Evolutionary conservation across 2,329 filamentous ascomycete genomes (phyloP).

Genomic region (Verticillium tricorpus): DNA sequence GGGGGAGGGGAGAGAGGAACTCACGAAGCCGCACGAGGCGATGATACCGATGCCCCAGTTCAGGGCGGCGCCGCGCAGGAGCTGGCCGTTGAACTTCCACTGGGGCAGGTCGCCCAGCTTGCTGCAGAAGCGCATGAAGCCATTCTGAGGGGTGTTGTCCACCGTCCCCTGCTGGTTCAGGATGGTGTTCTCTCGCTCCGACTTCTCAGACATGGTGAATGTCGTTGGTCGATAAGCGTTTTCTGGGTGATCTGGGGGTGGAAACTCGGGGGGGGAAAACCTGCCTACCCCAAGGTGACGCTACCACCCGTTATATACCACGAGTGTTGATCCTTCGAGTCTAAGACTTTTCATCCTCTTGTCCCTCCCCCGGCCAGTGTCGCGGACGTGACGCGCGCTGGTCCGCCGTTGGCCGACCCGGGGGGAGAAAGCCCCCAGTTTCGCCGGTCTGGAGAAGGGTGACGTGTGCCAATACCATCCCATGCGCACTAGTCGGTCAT

Average conservation of each 20-base stretch:
- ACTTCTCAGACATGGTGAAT: not conserved
- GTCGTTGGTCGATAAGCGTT: not conserved
- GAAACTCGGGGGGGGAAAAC: not conserved
- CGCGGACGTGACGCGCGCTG: not conserved
- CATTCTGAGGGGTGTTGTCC: slow-evolving; percentile 1
- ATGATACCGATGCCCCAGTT: slow-evolving; percentile 23
- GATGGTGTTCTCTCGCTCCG: not conserved
- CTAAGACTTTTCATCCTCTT: not conserved
- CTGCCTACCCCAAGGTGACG: not conserved
- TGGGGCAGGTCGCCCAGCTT: slow-evolving; percentile 18
- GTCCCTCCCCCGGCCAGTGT: not conserved
- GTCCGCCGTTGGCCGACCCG: not conserved
- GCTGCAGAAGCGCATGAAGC: slow-evolving; percentile 12
- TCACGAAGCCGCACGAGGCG: slow-evolving; percentile 20
- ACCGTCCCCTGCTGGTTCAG: not conserved
- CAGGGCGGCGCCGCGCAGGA: slow-evolving; percentile 15
- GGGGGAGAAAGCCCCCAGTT: not conserved
- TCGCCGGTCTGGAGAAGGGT: not conserved
- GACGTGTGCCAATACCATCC: not conserved
- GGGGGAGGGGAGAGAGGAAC: not conserved
- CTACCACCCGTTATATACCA: not conserved
- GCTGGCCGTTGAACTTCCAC: slow-evolving; percentile 17
- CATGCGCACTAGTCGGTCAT: not conserved
- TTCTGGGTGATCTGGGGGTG: not conserved
- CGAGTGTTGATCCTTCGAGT: not conserved